These are phyloP conservation scores for Chrysosphaeria jannelii DNA, from an alignment of 2,329 filamentous ascomycete genomes.

Conservation along the genomic window DNA sequence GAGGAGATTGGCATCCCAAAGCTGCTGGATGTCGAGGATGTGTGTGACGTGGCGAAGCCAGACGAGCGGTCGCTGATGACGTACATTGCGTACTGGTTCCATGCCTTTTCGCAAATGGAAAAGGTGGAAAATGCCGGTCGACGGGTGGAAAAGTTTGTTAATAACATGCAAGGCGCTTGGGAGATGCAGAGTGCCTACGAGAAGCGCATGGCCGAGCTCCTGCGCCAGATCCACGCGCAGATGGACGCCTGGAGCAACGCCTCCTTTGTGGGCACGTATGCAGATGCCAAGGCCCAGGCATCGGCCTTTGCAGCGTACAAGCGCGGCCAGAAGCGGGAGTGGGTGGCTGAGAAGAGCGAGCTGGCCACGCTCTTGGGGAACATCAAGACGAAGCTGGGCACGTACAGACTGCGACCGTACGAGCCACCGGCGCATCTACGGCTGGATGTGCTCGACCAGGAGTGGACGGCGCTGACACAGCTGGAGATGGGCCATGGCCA, in stretches of 20 bases:
- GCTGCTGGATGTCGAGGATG: conserved; percentile 87
- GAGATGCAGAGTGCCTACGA: conserved; percentile 98
- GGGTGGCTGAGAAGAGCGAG: conserved; percentile 96
- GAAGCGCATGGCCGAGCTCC: conserved; percentile 56
- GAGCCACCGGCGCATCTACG: conserved; percentile 64
- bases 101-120: conserved; percentile 97
- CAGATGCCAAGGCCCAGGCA: conserved; percentile 70
- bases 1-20: conserved; percentile 94
- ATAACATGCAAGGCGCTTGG: conserved; percentile 97
- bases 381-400: conserved; percentile 95
- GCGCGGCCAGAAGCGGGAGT: conserved; percentile 63
- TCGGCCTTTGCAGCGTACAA: conserved; percentile 69
- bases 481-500: conserved; percentile 73
- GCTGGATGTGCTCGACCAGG: conserved; percentile 50
- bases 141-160: conserved; percentile 91
- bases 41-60: conserved; percentile 83
- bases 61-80: conserved; percentile 96
- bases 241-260: conserved; percentile 47
- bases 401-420: conserved; percentile 73
- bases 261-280: conserved; percentile 71
- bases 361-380: conserved; percentile 78
- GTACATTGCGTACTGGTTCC: conserved; percentile 99
- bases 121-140: conserved; percentile 91
- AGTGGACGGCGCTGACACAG: conserved; percentile 54
- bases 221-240: conserved; percentile 45